phyloP scores from a whole-genome alignment of 768 basidiomycete genomes.

The Suillus clintonianus region DNA sequence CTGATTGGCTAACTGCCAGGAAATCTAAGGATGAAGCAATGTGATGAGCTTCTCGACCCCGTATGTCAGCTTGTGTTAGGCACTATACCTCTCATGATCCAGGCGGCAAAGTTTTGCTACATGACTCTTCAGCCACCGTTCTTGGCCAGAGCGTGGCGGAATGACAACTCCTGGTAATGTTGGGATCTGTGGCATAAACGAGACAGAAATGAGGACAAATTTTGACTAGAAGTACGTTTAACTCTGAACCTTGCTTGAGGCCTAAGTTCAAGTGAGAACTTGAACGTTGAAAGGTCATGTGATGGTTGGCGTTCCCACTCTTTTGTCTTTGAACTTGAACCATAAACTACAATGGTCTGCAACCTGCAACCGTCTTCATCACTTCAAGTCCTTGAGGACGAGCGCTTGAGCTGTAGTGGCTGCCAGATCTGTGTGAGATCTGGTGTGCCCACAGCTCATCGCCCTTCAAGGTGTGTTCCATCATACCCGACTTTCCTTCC shows the following conservation, averaged over 20 bases:
- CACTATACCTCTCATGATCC: conserved; percentile 61
- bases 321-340: no score
- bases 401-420: no score
- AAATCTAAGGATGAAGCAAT: conserved; percentile 54
- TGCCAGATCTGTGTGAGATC: no score
- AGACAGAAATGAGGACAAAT: not conserved
- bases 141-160: conserved; percentile 57
- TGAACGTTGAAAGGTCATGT: no score
- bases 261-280: no score
- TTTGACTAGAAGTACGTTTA: not conserved
- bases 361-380: no score
- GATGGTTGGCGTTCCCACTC: no score
- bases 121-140: conserved; percentile 60
- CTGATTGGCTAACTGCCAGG: conserved; percentile 97
- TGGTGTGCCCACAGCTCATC: no score
- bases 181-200: conserved; percentile 56
- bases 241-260: not conserved
- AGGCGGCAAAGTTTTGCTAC: conserved; percentile 70
- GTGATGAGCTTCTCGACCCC: not conserved
- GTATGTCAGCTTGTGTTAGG: conserved; percentile 1
- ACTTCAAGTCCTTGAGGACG: no score
- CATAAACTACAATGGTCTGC: no score
- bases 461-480: no score
- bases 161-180: conserved; percentile 70
- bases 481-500: no score